These are phyloP conservation scores for Globisporangium yorkense DNA, from an alignment of 352 stramenopile genomes.

Conservation along the genomic window DNA sequence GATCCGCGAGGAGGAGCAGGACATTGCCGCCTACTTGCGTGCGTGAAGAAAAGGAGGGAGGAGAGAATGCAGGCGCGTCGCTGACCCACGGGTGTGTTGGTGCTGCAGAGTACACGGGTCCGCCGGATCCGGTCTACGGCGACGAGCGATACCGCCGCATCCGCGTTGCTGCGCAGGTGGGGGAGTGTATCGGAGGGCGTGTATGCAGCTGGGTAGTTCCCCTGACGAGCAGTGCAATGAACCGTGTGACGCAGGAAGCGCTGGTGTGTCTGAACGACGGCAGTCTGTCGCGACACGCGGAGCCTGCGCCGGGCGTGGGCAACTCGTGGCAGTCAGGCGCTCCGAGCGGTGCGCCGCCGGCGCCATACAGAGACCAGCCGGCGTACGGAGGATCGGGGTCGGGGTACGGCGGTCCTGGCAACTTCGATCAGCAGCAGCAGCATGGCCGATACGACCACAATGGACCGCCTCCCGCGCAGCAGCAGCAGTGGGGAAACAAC, in stretches of 20 bases:
- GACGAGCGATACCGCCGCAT: conserved; percentile 85
- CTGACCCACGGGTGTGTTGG: neutral
- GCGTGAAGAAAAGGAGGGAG: conserved; percentile 16
- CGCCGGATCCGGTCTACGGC: conserved; percentile 67
- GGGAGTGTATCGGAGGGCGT: neutral
- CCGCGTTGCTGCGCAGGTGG: conserved; percentile 64
- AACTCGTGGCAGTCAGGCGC: conserved; percentile 19
- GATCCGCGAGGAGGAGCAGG: conserved; percentile 63
- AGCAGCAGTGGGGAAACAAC: conserved; percentile 44
- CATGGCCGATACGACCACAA: conserved; percentile 10
- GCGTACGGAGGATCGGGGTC: conserved; percentile 6
- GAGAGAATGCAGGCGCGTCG: neutral
- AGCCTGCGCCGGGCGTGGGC: conserved; percentile 12
- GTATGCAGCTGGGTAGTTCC: too few species aligned
- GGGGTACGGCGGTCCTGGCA: conserved; percentile 9
- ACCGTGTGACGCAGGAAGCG: conserved; percentile 33
- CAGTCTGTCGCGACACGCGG: conserved; percentile 45
- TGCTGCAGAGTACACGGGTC: conserved; percentile 63
- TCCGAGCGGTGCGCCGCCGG: conserved; percentile 2
- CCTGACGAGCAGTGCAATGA: neutral
- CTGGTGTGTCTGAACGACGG: conserved; percentile 75
- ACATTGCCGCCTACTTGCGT: conserved; percentile 69
- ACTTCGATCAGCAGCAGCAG: conserved; percentile 12
- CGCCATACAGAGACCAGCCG: conserved; percentile 11
- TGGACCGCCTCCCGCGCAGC: conserved; percentile 3